Base-by-base conservation (phyloP, 192 early-diverging fungal genomes). In the Backusella luteola region DNA sequence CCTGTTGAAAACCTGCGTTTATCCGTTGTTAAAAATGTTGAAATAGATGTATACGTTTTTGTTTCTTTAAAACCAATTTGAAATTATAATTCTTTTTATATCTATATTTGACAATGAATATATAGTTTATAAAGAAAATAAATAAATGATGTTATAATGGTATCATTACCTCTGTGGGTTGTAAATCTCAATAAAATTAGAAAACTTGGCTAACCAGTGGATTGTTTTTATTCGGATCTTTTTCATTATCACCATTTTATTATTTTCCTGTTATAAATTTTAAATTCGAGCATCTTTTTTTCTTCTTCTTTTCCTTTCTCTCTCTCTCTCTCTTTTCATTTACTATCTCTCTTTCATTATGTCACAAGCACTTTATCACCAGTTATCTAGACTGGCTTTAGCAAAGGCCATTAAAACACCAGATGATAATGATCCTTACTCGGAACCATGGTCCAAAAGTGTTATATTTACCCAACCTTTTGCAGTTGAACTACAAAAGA, bases 381-480 rank as follows among this genome's bases (percentile, higher is more conserved):
- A 12, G 2, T 69, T 80, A 71, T 80, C 79, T 44, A 69, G 79
- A 63, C 36, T 80, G 44, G 75, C 69, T 12, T 42, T 80, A 34
- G 79, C 79, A 36, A 75, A 71, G n/a, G 79, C 79, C 3, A 80
- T 80, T 8, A 80, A 80, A 29, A 71, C 76, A 34, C 74, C 74
- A 21, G 79, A 73, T 63, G 56, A 63, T 14, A 63, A 29, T 3
- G 56, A 63, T 14, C 56, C 56, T 23, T 63, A 29, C 12, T 63
- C 56, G 56, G 79, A 80, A 36, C 75, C 79, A 26, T 80, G 79
- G 79, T 41, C 41, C 34, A 76, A 80, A 23, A 80, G 79, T 69
- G 36, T 80, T n/a, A 80, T 80, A 29, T 78, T 78, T 52, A 49
- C 73, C 26, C 77, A 78, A n/a, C 35, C 77, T 8, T 53, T 66